Evolutionary conservation across 345 rosid species (phyloP).

Genomic region (Trapa bicornis): DNA sequence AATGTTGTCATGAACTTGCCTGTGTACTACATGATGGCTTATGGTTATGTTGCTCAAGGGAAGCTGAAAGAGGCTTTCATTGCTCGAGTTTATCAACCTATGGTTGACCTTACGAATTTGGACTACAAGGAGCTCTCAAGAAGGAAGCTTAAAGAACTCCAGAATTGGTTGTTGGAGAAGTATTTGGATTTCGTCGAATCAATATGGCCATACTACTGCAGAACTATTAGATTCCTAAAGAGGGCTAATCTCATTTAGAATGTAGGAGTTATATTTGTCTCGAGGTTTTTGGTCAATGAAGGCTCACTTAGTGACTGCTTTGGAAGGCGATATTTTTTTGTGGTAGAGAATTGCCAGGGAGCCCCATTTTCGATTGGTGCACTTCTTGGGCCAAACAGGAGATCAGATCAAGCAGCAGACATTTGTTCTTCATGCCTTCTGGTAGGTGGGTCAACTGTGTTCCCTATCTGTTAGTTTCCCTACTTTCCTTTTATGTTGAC

Average conservation of each 20-base stretch:
- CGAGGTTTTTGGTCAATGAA: conserved; percentile 8
- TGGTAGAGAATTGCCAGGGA: neutral
- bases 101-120: conserved; percentile 43
- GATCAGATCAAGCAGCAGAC: conserved; percentile 7
- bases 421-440: neutral
- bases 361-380: conserved; percentile 26
- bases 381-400: conserved; percentile 8
- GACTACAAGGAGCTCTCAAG: conserved; percentile 47
- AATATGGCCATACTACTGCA: conserved; percentile 90
- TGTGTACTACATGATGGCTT: conserved; percentile 36
- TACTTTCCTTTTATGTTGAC: neutral
- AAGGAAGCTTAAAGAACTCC: conserved; percentile 39
- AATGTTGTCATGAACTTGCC: conserved; percentile 44
- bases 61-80: conserved; percentile 46
- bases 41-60: conserved; percentile 39
- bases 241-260: conserved; percentile 67
- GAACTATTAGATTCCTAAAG: conserved; percentile 86
- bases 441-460: neutral
- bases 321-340: neutral
- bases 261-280: conserved; percentile 1
- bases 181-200: conserved; percentile 74
- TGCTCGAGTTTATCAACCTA: conserved; percentile 40
- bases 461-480: neutral
- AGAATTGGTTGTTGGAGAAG: conserved; percentile 53
- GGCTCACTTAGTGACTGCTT: conserved; percentile 2